These are phyloP conservation scores for Haplosporangium sp. DNA, from an alignment of 371 early-diverging fungal genomes.

Conservation along the genomic window DNA sequence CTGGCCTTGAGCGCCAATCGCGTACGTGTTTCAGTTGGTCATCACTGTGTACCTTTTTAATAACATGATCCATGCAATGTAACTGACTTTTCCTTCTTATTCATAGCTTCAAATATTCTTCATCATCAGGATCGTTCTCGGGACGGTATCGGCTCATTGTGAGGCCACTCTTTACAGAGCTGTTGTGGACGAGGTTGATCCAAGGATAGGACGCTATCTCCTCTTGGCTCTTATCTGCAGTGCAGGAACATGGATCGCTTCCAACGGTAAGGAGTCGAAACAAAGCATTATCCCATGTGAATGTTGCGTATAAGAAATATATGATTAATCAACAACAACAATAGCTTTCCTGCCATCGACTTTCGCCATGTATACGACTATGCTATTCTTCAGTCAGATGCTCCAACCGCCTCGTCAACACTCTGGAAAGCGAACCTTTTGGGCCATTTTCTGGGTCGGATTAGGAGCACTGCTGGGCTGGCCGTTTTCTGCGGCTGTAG, in stretches of 20 bases:
- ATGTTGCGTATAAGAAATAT: background rate
- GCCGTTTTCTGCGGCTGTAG: constrained; percentile 88
- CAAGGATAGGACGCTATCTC: constrained; percentile 76
- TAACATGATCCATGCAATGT: background rate
- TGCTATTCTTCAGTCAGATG: constrained; percentile 78
- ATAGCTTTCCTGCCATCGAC: constrained; percentile 90
- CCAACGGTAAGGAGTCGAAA: constrained; percentile 66
- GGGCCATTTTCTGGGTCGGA: constrained; percentile 70
- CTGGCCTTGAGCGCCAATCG: constrained; percentile 68
- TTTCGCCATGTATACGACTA: constrained; percentile 90
- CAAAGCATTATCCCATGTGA: background rate
- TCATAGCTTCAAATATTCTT: constrained; percentile 82
- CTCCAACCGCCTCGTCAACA: constrained; percentile 64
- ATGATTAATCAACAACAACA: constrained; percentile 1
- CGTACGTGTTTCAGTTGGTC: constrained; percentile 30
- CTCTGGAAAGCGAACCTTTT: constrained; percentile 61
- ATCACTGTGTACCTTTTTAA: background rate
- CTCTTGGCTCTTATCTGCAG: constrained; percentile 70
- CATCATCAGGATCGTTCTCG: constrained; percentile 73
- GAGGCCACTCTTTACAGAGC: constrained; percentile 81
- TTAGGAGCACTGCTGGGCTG: constrained; percentile 85
- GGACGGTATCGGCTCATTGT: constrained; percentile 69
- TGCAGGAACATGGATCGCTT: constrained; percentile 90
- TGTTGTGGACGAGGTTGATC: constrained; percentile 71
- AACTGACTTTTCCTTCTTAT: background rate